These are phyloP conservation scores for Pichia nanzhaoensis DNA, from an alignment of 805 yeast genomes.

Conservation along the genomic window DNA sequence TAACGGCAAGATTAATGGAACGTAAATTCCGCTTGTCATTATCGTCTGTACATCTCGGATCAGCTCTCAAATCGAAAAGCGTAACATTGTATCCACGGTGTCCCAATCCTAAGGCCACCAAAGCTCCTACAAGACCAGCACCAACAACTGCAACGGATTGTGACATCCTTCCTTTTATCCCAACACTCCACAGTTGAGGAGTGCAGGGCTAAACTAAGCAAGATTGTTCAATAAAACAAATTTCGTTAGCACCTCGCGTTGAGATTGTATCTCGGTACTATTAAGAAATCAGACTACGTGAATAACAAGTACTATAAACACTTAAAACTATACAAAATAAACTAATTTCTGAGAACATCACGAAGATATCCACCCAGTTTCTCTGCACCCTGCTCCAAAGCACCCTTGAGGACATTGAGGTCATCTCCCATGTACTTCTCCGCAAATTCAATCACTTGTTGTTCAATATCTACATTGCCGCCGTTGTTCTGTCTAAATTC, in stretches of 20 bases:
- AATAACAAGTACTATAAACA: no score
- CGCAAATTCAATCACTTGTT: constrained; percentile 52
- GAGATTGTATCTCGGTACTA: no score
- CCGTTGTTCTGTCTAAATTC: constrained; percentile 16
- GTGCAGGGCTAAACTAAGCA: no score
- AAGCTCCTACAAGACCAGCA: constrained; percentile 85
- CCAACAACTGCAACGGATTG: constrained; percentile 61
- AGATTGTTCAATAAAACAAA: no score
- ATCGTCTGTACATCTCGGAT: constrained; percentile 41
- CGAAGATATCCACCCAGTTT: constrained; percentile 80
- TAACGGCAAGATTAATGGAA: constrained; percentile 85
- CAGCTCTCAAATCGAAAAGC: constrained; percentile 64
- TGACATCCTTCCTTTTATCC: constrained; percentile 8
- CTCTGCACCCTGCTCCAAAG: constrained; percentile 88
- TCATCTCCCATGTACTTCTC: constrained; percentile 75
- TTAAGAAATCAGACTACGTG: no score
- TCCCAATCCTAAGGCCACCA: constrained; percentile 75
- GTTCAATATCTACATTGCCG: constrained; percentile 40
- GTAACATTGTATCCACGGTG: constrained; percentile 66
- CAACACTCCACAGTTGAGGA: no score
- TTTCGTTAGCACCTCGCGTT: no score
- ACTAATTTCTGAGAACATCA: constrained; percentile 57
- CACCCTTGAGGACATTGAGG: constrained; percentile 81
- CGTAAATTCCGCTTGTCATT: constrained; percentile 31
- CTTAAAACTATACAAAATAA: no score